phyloP scores from a whole-genome alignment of 2,329 filamentous ascomycete genomes.

The Calonectria pseudoturangicola region DNA sequence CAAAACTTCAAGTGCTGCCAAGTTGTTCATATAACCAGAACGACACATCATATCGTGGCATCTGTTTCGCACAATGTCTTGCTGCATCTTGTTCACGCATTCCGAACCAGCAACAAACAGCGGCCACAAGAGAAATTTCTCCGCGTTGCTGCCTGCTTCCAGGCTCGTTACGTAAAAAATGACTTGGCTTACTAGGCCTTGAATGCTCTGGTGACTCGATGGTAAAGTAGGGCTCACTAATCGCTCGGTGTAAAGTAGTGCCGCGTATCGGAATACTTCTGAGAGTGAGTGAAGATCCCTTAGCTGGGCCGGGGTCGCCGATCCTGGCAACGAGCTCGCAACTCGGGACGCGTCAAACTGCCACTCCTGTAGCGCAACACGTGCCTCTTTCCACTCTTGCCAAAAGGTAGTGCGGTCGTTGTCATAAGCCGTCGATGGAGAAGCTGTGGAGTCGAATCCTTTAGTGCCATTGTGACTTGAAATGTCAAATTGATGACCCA shows the following conservation, averaged over 20 bases:
- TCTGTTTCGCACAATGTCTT: constrained; percentile 85
- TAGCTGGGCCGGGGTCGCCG: constrained; percentile 76
- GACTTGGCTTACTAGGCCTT: constrained; percentile 87
- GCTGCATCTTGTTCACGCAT: constrained; percentile 87
- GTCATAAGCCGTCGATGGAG: constrained; percentile 69
- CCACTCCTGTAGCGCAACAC: constrained; percentile 86
- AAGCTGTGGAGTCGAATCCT: constrained; percentile 63
- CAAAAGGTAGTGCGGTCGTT: constrained; percentile 83
- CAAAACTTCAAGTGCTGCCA: constrained; percentile 88
- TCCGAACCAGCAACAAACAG: constrained; percentile 93
- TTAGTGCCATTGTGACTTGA: constrained; percentile 74
- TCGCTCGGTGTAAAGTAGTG: constrained; percentile 91
- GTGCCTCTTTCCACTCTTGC: constrained; percentile 89
- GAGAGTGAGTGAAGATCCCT: constrained; percentile 88
- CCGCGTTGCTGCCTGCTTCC: constrained; percentile 80
- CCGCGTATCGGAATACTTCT: constrained; percentile 92
- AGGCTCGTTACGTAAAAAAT: constrained; percentile 89
- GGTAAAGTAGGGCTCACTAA: constrained; percentile 85
- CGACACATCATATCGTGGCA: constrained; percentile 91
- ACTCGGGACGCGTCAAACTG: constrained; percentile 78
- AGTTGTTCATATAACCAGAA: constrained; percentile 95
- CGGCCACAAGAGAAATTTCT: constrained; percentile 96
- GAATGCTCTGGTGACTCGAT: constrained; percentile 85
- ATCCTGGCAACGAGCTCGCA: constrained; percentile 69
- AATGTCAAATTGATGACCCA: constrained; percentile 77